Conservation (phyloP, 441 rosid genomes). For the Brassica hybrid region DNA sequence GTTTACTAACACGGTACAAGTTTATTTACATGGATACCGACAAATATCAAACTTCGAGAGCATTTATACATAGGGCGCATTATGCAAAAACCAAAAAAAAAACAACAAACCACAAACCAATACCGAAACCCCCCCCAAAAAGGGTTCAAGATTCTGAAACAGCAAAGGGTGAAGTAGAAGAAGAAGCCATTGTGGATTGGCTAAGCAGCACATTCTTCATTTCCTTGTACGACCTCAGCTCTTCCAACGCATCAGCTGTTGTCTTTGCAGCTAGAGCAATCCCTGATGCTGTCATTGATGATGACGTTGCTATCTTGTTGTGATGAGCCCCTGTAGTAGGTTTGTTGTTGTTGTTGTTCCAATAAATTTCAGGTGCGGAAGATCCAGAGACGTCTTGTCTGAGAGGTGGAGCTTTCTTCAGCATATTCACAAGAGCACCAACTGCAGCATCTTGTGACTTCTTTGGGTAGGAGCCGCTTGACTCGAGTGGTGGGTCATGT, state of each 20-base stretch:
- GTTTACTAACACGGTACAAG: not conserved
- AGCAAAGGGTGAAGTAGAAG: slow-evolving; percentile 25
- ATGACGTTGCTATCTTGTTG: slow-evolving; percentile 22
- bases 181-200: slow-evolving; percentile 36
- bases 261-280: slow-evolving; percentile 56
- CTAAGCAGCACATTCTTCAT: slow-evolving; percentile 65
- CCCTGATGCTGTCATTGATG: slow-evolving; percentile 34
- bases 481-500: slow-evolving; percentile 52
- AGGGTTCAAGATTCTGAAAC: slow-evolving; percentile 34
- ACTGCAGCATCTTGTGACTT: slow-evolving; percentile 90
- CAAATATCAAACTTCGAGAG: not conserved
- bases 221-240: slow-evolving; percentile 71
- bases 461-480: slow-evolving; percentile 54
- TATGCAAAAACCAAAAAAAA: not conserved
- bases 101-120: not conserved
- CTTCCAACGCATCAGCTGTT: slow-evolving; percentile 91
- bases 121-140: not conserved
- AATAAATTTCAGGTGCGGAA: slow-evolving; percentile 44
- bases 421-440: slow-evolving; percentile 82
- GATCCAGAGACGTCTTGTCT: slow-evolving; percentile 57
- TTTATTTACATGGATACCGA: slow-evolving; percentile 27
- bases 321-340: slow-evolving; percentile 12
- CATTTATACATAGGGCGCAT: slow-evolving; percentile 5
- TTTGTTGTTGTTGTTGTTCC: slow-evolving; percentile 39
- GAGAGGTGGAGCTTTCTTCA: slow-evolving; percentile 89